Conservation (phyloP, 805 yeast genomes). For the Candida pini region DNA sequence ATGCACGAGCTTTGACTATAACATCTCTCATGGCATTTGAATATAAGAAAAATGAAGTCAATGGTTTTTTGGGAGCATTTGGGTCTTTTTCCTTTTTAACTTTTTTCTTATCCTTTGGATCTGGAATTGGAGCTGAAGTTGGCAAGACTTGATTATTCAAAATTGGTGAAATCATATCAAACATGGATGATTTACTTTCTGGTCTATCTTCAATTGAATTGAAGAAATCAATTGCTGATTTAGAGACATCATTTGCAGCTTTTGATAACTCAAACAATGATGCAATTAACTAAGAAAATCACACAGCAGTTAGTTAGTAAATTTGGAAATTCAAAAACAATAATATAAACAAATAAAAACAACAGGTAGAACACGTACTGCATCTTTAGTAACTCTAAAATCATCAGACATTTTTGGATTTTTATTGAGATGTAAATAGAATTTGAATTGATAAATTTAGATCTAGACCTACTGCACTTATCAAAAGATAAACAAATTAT, state of each 20-base stretch:
- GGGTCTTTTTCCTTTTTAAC: slow-evolving; percentile 63
- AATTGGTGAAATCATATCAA: slow-evolving; percentile 28
- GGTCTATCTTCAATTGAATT: slow-evolving; percentile 46
- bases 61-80: slow-evolving; percentile 91
- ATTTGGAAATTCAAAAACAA: not conserved
- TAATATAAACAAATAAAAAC: not conserved
- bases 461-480: too few species aligned
- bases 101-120: slow-evolving; percentile 42
- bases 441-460: not conserved
- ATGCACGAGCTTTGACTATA: slow-evolving; percentile 62
- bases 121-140: too few species aligned
- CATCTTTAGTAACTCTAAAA: slow-evolving; percentile 26
- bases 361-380: slow-evolving; percentile 16
- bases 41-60: slow-evolving; percentile 79
- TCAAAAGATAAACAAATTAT: too few species aligned
- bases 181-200: slow-evolving; percentile 24
- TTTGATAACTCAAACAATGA: slow-evolving; percentile 77
- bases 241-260: slow-evolving; percentile 82
- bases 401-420: slow-evolving; percentile 22
- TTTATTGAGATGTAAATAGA: not conserved
- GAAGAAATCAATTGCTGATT: slow-evolving; percentile 73
- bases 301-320: too few species aligned
- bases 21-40: slow-evolving; percentile 68
- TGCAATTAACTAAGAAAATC: slow-evolving; percentile 70
- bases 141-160: slow-evolving; percentile 33